phyloP scores from a whole-genome alignment of 2,329 filamentous ascomycete genomes.

The Tolypocladium tundrense region DNA sequence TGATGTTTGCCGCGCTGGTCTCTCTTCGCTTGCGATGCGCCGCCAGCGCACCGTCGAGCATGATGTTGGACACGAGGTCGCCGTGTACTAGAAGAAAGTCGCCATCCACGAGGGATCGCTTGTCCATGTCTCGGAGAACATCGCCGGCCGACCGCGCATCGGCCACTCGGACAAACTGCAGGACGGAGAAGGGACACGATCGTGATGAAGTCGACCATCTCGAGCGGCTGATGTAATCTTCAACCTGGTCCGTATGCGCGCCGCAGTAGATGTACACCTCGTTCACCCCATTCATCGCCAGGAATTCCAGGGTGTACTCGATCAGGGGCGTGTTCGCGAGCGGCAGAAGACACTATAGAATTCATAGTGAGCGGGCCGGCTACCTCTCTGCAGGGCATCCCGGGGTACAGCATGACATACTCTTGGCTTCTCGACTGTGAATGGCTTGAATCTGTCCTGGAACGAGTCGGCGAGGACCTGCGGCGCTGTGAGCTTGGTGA shows the following conservation, averaged over 20 bases:
- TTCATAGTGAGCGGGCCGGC: not conserved
- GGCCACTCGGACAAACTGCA: constrained; percentile 76
- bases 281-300: constrained; percentile 89
- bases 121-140: constrained; percentile 87
- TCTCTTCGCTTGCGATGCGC: constrained; percentile 72
- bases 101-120: constrained; percentile 70
- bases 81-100: constrained; percentile 92
- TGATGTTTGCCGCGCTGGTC: constrained; percentile 87
- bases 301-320: constrained; percentile 94
- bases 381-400: not conserved
- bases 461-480: constrained; percentile 90
- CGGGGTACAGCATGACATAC: constrained; percentile 28
- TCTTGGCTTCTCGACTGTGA: constrained; percentile 79
- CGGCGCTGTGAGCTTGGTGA: constrained; percentile 10
- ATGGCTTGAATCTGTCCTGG: constrained; percentile 82
- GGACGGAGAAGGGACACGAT: constrained; percentile 58
- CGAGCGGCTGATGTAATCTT: constrained; percentile 74
- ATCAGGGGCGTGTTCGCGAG: constrained; percentile 90
- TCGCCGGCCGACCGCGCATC: constrained; percentile 84
- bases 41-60: constrained; percentile 68
- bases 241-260: constrained; percentile 75
- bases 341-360: constrained; percentile 73
- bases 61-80: constrained; percentile 82
- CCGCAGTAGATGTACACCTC: constrained; percentile 90
- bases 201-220: constrained; percentile 52